Percentiles rank a stretch among this genome's conserved stretches.
These are phyloP conservation scores for Dunaliella primolecta DNA, from an alignment of 139 green algal species.

Conservation along the genomic window DNA sequence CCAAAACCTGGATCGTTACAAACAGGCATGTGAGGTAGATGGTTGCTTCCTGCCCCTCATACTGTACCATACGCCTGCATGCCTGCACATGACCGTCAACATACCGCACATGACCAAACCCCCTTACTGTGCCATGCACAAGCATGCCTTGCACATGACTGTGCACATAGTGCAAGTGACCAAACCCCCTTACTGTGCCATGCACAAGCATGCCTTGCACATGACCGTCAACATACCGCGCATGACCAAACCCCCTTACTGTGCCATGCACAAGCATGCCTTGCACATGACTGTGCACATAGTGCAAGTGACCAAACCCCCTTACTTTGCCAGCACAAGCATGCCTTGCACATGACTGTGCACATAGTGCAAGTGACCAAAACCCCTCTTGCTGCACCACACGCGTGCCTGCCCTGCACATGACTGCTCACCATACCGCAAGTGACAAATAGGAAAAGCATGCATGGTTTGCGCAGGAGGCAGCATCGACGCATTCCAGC, in stretches of 20 bases:
- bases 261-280: too few relatives aligned
- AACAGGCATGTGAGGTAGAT: too few relatives aligned
- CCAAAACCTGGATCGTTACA: too few relatives aligned
- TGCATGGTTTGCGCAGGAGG: too few relatives aligned
- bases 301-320: not conserved
- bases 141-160: not conserved
- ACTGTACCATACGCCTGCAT: conserved; percentile 1
- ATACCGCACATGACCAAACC: not conserved
- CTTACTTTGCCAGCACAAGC: too few relatives aligned
- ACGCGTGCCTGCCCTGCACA: too few relatives aligned
- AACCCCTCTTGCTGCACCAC: not conserved
- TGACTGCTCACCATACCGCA: not conserved
- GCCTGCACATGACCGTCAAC: not conserved
- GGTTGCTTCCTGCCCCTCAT: not conserved
- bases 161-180: not conserved
- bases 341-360: not conserved
- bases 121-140: too few relatives aligned
- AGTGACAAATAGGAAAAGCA: too few relatives aligned
- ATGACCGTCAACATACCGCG: not conserved
- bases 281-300: not conserved
- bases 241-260: not conserved
- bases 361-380: not conserved
- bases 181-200: not conserved
- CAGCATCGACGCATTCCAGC: too few relatives aligned
- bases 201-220: too few relatives aligned